Base-by-base conservation (phyloP, 2,329 filamentous ascomycete species). In the Remersonia thermophila region DNA sequence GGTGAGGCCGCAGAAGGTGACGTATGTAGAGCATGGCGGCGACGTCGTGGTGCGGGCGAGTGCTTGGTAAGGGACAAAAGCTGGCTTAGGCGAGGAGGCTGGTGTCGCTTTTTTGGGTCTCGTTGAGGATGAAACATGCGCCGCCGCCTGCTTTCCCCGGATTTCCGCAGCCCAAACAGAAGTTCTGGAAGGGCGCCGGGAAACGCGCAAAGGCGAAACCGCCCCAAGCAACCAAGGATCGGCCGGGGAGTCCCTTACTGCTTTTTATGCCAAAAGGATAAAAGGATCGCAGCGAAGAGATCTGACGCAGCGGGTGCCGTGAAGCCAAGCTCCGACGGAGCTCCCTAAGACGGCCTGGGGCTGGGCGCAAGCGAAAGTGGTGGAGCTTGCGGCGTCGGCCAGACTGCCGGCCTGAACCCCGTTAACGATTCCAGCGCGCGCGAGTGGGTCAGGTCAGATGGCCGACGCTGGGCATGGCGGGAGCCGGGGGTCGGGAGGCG, bases 21-120 rank as follows among this genome's bases (percentile, higher is more conserved):
- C 36, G 35, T n/a, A n/a, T n/a, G n/a, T 44, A 38, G 48, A 33
- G 47, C 50, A 52, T 52, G 45, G 50, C 48, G 49, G 41, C 47
- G 39, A 37, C 37, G 30, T 45, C 33, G 38, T 30, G 33, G 25
- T 39, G 28, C 35, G 37, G 32, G 33, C 28, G 30, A 25, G n/a
- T n/a, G n/a, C n/a, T n/a, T n/a, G 20, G 20, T 27, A 30, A 28
- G 29, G 6, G 36, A 20, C 27, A 11, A 31, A 30, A 23, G 20
- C 9, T 5, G 9, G 9, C 5, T 23, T 5, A 23, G 20, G 20
- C 20, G 20, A 23, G 20, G 16, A 10, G 29, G 29, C 14, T 13
- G 15, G 32, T 18, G 30, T 33, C 30, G 18, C 33, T 36, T 41
- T 38, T 33, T n/a, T n/a, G n/a, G 26, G 33, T 31, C 13, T 18